A percentile compares a stretch with the other conserved stretches of the same genome.
Evolutionary conservation across 2,329 filamentous ascomycete genomes (phyloP).

Genomic region (Grosmannia penicillata): DNA sequence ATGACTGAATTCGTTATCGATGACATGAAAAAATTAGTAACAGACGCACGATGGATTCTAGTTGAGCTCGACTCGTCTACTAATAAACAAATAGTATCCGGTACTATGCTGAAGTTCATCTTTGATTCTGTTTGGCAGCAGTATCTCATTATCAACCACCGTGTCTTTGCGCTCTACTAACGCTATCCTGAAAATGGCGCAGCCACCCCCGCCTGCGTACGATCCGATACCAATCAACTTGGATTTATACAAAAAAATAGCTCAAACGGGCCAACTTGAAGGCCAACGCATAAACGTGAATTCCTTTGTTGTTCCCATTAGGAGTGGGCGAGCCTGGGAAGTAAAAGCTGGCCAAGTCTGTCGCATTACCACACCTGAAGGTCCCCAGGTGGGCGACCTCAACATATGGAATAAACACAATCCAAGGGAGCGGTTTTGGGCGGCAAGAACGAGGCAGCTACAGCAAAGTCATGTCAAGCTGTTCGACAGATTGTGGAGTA

Average conservation of each 20-base stretch:
- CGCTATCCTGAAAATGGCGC: no score
- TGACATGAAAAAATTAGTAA: no score
- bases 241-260: slow-evolving; percentile 43
- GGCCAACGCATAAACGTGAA: slow-evolving; percentile 26
- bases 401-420: slow-evolving; percentile 71
- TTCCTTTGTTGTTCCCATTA: slow-evolving; percentile 53
- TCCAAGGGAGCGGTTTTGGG: slow-evolving; percentile 72
- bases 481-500: slow-evolving; percentile 64
- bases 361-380: slow-evolving; percentile 59
- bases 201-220: slow-evolving; percentile 1
- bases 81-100: no score
- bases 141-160: no score
- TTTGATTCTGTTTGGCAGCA: no score
- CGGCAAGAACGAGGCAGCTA: slow-evolving; percentile 61
- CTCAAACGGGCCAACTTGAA: slow-evolving; percentile 18
- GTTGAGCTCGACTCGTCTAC: no score
- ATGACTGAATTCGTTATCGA: no score
- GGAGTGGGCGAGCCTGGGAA: slow-evolving; percentile 59
- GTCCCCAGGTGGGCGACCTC: slow-evolving; percentile 70
- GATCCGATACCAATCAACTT: slow-evolving; percentile 21
- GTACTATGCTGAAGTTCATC: no score
- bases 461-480: slow-evolving; percentile 61
- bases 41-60: no score
- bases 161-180: no score
- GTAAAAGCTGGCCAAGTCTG: slow-evolving; percentile 55